Evolutionary conservation across 805 yeast species (phyloP).

Genomic region (Scheffersomyces coipomensis): DNA sequence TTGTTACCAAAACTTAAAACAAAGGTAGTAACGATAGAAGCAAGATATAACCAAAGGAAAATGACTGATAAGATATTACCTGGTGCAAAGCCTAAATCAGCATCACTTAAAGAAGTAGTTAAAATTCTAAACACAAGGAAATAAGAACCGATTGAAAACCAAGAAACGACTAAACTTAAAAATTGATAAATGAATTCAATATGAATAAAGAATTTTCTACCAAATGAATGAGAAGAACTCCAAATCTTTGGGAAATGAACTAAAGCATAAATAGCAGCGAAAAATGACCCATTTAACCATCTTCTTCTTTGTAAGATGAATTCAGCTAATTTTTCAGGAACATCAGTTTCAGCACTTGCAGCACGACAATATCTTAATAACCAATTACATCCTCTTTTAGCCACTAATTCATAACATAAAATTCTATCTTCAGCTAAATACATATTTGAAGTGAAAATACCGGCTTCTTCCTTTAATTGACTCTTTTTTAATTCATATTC

Average conservation of each 20-base stretch:
- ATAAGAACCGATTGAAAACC: conserved; percentile 66
- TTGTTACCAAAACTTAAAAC: conserved; percentile 63
- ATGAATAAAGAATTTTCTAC: conserved; percentile 51
- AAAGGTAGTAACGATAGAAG: conserved; percentile 57
- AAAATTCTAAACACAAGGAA: conserved; percentile 62
- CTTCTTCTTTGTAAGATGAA: conserved; percentile 64
- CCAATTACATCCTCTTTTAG: conserved; percentile 58
- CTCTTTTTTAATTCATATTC: conserved; percentile 38
- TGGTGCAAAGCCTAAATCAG: conserved; percentile 39
- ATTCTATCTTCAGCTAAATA: conserved; percentile 70
- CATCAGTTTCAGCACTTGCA: conserved; percentile 68
- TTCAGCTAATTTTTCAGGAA: conserved; percentile 61
- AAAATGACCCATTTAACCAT: conserved; percentile 71
- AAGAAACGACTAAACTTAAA: conserved; percentile 52
- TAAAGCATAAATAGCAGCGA: conserved; percentile 58
- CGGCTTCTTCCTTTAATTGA: conserved; percentile 42
- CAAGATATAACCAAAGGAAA: conserved; percentile 55
- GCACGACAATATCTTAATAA: conserved; percentile 60
- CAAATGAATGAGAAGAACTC: conserved; percentile 50
- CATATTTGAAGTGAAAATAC: conserved; percentile 66
- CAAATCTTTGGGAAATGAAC: conserved; percentile 57
- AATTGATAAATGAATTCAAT: conserved; percentile 57
- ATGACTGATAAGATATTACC: conserved; percentile 50
- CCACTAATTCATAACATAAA: conserved; percentile 62
- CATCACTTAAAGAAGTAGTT: conserved; percentile 48